Percentiles rank a stretch among this genome's conserved stretches.
Evolutionary conservation across 2,329 filamentous ascomycete genomes (phyloP).

Genomic region (Neofusicoccum laricinum): DNA sequence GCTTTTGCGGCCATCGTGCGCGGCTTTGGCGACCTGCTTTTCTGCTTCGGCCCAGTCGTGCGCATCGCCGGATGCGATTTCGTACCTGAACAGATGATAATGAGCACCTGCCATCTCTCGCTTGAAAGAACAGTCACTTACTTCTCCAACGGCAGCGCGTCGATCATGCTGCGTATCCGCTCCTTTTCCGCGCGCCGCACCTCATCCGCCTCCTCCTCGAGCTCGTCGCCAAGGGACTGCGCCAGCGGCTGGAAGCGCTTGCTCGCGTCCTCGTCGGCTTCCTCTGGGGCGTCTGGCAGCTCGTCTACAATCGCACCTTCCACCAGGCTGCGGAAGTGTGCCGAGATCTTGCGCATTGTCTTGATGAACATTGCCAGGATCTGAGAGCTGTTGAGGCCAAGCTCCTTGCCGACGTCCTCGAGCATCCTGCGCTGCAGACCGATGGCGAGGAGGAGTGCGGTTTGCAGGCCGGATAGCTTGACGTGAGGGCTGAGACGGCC

Average conservation of each 20-base stretch:
- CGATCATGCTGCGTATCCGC: conserved; percentile 84
- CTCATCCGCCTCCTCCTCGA: conserved; percentile 79
- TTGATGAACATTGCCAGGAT: conserved; percentile 97
- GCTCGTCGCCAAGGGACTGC: conserved; percentile 71
- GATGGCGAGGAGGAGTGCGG: conserved; percentile 76
- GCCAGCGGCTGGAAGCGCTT: conserved; percentile 67
- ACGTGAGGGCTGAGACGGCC: conserved; percentile 67
- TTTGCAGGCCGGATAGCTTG: conserved; percentile 76
- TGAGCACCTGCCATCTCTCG: too few species aligned
- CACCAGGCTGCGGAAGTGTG: conserved; percentile 72
- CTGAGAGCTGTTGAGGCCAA: conserved; percentile 71
- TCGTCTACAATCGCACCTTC: conserved; percentile 60
- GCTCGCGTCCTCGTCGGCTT: conserved; percentile 56
- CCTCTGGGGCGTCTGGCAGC: conserved; percentile 44
- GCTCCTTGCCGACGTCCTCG: conserved; percentile 74
- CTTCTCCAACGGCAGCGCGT: conserved; percentile 84
- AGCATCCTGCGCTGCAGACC: conserved; percentile 89
- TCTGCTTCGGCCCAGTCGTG: conserved; percentile 64
- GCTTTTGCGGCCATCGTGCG: conserved; percentile 52
- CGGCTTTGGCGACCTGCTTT: conserved; percentile 61
- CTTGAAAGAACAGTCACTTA: conserved; percentile 46
- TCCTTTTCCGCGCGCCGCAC: conserved; percentile 67
- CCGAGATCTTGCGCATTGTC: conserved; percentile 81
- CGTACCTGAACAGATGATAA: conserved; percentile 27
- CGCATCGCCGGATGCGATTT: conserved; percentile 46